phyloP scores from a whole-genome alignment of 306 rosid species.

The Trifolium repens region DNA sequence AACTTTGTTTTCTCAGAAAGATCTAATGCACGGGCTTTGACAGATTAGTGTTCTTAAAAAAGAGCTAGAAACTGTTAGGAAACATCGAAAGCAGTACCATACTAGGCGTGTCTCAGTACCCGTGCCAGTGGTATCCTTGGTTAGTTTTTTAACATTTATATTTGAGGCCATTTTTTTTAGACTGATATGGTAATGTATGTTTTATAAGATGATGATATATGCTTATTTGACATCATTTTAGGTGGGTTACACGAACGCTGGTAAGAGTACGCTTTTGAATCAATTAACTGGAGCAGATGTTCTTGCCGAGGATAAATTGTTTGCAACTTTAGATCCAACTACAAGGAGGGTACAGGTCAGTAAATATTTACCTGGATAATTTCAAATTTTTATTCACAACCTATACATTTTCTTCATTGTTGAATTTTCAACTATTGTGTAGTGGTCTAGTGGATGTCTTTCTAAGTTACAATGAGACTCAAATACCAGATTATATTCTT shows the following conservation, averaged over 20 bases:
- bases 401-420: slow-evolving; percentile 6
- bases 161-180: slow-evolving; percentile 21
- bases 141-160: slow-evolving; percentile 41
- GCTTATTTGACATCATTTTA: slow-evolving; percentile 46
- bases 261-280: slow-evolving; percentile 95
- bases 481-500: slow-evolving; percentile 26
- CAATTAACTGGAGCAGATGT: slow-evolving; percentile 94
- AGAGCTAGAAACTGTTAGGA: slow-evolving; percentile 87
- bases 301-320: slow-evolving; percentile 90
- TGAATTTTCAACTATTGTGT: slow-evolving; percentile 34
- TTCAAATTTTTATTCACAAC: slow-evolving; percentile 17
- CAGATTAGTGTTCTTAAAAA: slow-evolving; percentile 81
- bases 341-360: slow-evolving; percentile 97
- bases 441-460: neutral
- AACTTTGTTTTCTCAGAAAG: slow-evolving; percentile 26
- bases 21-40: slow-evolving; percentile 44
- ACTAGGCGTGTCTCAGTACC: slow-evolving; percentile 83
- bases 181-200: slow-evolving; percentile 18
- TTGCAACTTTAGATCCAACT: slow-evolving; percentile 98
- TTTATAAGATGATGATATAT: slow-evolving; percentile 22
- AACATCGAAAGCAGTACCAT: slow-evolving; percentile 91
- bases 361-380: slow-evolving; percentile 38
- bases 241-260: slow-evolving; percentile 99
- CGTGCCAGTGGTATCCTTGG: slow-evolving; percentile 94
- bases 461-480: slow-evolving; percentile 29